Evolutionary conservation across 495 filamentous ascomycete species (phyloP), one percentile per base, ranked within the genome.

Genomic region (Daldinia vernicosa): DNA sequence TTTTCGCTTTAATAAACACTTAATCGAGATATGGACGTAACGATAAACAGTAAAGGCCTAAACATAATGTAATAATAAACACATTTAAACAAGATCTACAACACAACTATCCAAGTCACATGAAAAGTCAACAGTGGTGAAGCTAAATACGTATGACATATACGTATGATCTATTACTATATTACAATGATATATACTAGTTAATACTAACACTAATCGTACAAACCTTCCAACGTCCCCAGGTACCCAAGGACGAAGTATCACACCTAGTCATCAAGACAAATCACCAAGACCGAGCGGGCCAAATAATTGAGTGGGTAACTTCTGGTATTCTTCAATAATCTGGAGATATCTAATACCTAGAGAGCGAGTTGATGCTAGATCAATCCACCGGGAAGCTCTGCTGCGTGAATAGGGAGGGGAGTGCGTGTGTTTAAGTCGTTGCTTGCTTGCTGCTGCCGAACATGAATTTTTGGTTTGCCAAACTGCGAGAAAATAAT

Each of bases 311-410:
- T 80, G 79, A 82, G 83, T 83, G 82, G 83, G 83, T 84, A 84
- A 85, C 82, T 80, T 85, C 83, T 85, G 83, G 83, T 85, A 85
- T 85, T 84, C 54, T 76, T 75, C 74, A 82, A 68, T 76, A 74
- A 63, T 75, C 58, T 74, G 71, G 70, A 78, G 74, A 78, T 80
- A 83, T 81, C 78, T 83, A 79, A 83, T 85, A 85, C 83, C 76
- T 83, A 85, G 81, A 85, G 82, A 85, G 82, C 83, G 83, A 83
- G 83, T 81, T 83, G 79, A 78, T 65, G 75, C 78, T 74, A 75
- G 71, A 78, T 78, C 78, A 67, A 60, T 71, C 75, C 75, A 76
- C 75, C 63, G 63, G 52, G 70, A 56, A 56, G 24, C 9, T 47
- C 43, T 47, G 43, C 43, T 68, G 63, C 54, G 6, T 53, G 59